A percentile compares a stretch with the other conserved stretches of the same genome.
Evolutionary conservation across 306 rosid genomes (phyloP).

Genomic region (Cucurbita maxima): DNA sequence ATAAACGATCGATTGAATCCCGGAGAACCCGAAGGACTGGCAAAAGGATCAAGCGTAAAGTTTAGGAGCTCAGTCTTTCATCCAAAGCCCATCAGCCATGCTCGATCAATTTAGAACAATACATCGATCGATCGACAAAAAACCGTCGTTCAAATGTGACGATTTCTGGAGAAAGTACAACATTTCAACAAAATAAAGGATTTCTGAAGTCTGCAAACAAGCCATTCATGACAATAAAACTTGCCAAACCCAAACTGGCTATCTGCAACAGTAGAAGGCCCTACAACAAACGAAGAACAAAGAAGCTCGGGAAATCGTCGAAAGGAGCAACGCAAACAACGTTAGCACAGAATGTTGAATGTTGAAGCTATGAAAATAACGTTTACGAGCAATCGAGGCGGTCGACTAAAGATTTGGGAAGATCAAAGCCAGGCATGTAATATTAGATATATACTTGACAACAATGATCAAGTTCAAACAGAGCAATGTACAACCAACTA

Average conservation of each 20-base stretch:
- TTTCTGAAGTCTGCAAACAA: background rate
- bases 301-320: background rate
- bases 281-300: background rate
- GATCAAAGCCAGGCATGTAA: background rate
- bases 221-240: background rate
- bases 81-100: background rate
- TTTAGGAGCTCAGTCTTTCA: background rate
- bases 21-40: background rate
- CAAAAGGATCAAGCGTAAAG: background rate
- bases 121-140: background rate
- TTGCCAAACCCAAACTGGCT: background rate
- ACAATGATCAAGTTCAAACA: slow-evolving; percentile 12
- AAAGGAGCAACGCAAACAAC: background rate
- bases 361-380: background rate
- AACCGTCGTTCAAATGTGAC: background rate
- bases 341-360: background rate
- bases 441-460: slow-evolving; percentile 5
- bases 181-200: background rate
- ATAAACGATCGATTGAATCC: background rate
- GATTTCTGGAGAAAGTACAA: background rate
- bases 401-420: background rate
- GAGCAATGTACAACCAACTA: slow-evolving; percentile 42
- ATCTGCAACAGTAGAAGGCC: background rate
- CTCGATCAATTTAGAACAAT: background rate
- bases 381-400: background rate